A percentile compares a stretch with the other conserved stretches of the same genome.
Evolutionary conservation across 805 yeast species (phyloP).

Genomic region (Wickerhamiella musiphila): DNA sequence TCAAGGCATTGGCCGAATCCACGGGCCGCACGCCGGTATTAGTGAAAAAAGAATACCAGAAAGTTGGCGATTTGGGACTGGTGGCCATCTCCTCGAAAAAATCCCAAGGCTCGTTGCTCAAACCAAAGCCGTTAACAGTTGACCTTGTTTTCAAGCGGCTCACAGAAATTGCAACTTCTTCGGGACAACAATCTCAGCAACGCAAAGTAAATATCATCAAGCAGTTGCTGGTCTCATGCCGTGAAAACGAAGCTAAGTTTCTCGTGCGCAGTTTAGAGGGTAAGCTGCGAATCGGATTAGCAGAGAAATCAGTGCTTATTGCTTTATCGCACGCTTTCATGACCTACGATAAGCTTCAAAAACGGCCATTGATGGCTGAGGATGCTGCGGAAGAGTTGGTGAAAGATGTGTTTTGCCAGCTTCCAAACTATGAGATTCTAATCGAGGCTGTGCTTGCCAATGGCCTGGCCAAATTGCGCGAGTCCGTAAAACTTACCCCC

Average conservation of each 20-base stretch:
- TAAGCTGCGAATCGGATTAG: constrained; percentile 79
- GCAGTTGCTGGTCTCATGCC: constrained; percentile 69
- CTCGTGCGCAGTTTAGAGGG: constrained; percentile 84
- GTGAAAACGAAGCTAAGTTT: constrained; percentile 76
- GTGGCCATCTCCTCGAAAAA: constrained; percentile 74
- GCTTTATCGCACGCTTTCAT: constrained; percentile 73
- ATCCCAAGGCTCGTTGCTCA: constrained; percentile 84
- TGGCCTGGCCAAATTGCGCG: constrained; percentile 50
- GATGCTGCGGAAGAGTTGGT: constrained; percentile 59
- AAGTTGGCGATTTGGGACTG: constrained; percentile 76
- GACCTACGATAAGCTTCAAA: constrained; percentile 33
- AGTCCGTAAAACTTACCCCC: constrained; percentile 61
- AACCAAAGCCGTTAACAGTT: constrained; percentile 66
- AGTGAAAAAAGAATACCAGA: constrained; percentile 56
- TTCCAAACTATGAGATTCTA: constrained; percentile 76
- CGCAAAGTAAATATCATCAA: constrained; percentile 66
- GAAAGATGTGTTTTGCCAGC: constrained; percentile 72
- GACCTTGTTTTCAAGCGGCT: constrained; percentile 56
- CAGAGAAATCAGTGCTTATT: constrained; percentile 78
- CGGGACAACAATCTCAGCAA: constrained; percentile 70
- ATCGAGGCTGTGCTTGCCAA: constrained; percentile 45
- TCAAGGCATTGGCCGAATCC: constrained; percentile 77
- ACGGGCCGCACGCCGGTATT: constrained; percentile 66
- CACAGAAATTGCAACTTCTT: constrained; percentile 54
- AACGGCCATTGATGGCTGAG: constrained; percentile 27